Evolutionary conservation across 2,329 filamentous ascomycete species (phyloP).

Genomic region (Aspergillus uvarum): DNA sequence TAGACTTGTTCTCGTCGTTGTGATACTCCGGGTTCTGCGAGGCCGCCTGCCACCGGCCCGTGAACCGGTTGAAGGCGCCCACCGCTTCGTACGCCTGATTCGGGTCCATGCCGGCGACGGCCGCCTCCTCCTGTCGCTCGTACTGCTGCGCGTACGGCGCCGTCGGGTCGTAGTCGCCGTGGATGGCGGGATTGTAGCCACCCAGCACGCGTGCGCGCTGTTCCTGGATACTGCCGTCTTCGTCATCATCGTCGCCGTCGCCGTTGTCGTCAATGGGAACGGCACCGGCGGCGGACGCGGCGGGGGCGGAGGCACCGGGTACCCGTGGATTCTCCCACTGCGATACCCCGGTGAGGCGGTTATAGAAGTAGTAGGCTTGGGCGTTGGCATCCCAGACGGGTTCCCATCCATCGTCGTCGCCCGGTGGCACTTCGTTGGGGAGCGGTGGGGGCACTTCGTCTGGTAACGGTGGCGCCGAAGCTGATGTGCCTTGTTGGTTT

Average conservation of each 20-base stretch:
- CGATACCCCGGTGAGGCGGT: conserved; percentile 69
- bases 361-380: conserved; percentile 79
- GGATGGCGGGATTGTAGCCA: conserved; percentile 93
- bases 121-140: conserved; percentile 36
- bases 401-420: conserved; percentile 72
- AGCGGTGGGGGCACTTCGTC: conserved; percentile 47
- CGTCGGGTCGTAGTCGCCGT: conserved; percentile 93
- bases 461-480: conserved; percentile 42
- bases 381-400: conserved; percentile 70
- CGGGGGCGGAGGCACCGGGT: conserved; percentile 45
- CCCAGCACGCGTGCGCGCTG: conserved; percentile 51
- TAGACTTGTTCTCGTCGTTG: conserved; percentile 83
- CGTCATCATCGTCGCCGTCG: not conserved
- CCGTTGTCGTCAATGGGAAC: not conserved
- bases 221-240: not conserved
- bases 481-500: conserved; percentile 19
- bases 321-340: conserved; percentile 89
- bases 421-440: conserved; percentile 55
- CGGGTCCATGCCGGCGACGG: conserved; percentile 38
- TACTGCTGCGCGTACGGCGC: conserved; percentile 82
- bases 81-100: conserved; percentile 62
- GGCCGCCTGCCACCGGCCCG: conserved; percentile 73
- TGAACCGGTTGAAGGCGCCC: conserved; percentile 87
- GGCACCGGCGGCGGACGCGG: conserved; percentile 28
- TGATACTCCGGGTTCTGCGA: conserved; percentile 71